phyloP scores from a whole-genome alignment of 169 alveolate genomes.

The Cryptosporidium canis region DNA sequence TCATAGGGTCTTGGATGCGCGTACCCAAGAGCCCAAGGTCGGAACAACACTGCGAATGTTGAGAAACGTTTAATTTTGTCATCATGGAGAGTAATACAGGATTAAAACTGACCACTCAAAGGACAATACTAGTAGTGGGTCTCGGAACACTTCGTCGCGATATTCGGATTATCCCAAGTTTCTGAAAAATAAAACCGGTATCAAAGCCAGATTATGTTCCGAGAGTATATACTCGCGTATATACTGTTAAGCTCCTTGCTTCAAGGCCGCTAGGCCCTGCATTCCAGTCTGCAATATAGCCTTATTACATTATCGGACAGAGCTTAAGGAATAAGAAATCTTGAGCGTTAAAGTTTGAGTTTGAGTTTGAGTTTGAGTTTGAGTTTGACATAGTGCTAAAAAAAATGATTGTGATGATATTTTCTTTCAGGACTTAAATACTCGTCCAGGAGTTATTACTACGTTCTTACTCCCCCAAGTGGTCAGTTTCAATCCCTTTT shows the following conservation, averaged over 20 bases:
- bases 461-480: too few relatives aligned
- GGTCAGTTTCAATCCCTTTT: too few relatives aligned
- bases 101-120: background rate
- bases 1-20: constrained; percentile 73
- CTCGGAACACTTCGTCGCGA: background rate
- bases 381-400: too few relatives aligned
- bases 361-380: too few relatives aligned
- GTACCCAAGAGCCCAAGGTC: constrained; percentile 53
- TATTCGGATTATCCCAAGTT: background rate
- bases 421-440: too few relatives aligned
- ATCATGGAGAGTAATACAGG: constrained; percentile 19
- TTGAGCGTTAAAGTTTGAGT: too few relatives aligned
- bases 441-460: too few relatives aligned
- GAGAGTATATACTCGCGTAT: constrained; percentile 4
- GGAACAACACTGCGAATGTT: constrained; percentile 73
- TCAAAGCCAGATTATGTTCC: background rate
- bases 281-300: background rate
- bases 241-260: background rate
- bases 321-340: background rate
- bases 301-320: background rate
- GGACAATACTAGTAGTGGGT: background rate
- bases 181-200: background rate
- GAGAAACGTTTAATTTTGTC: constrained; percentile 70
- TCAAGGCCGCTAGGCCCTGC: background rate
- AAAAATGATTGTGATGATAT: too few relatives aligned